Evolutionary conservation across 495 filamentous ascomycete genomes (phyloP).

Genomic region (Achaetomiella virescens): DNA sequence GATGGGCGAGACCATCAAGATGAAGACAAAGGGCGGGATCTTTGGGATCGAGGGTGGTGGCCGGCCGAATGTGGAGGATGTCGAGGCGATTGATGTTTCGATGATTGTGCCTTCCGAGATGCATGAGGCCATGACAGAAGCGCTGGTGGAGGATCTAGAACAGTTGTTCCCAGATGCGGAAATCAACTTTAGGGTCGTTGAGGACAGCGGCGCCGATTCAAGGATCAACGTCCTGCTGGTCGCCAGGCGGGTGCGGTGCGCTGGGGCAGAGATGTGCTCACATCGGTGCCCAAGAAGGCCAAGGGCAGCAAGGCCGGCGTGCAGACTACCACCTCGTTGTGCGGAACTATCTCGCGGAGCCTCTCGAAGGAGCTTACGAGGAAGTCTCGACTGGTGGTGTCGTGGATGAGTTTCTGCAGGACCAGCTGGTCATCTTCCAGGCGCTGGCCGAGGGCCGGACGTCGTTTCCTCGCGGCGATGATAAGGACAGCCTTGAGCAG

Average conservation of each 20-base stretch:
- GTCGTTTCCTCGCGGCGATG: constrained; percentile 26
- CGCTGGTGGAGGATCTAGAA: constrained; percentile 32
- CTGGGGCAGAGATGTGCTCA: constrained; percentile 62
- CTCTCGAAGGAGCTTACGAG: constrained; percentile 53
- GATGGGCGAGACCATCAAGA: constrained; percentile 38
- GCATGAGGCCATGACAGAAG: constrained; percentile 35
- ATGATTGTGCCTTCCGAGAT: constrained; percentile 46
- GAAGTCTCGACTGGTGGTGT: constrained; percentile 51
- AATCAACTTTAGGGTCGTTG: constrained; percentile 41
- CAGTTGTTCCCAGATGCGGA: constrained; percentile 42
- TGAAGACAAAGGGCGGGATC: constrained; percentile 28
- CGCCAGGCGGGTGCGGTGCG: constrained; percentile 54
- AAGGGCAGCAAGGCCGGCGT: constrained; percentile 13
- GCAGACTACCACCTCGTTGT: constrained; percentile 20
- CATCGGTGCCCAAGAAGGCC: constrained; percentile 41
- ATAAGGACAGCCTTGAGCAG: constrained; percentile 20
- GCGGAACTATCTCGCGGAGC: constrained; percentile 35
- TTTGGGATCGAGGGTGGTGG: neutral
- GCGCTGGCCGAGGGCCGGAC: constrained; percentile 57
- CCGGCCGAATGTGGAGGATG: constrained; percentile 13
- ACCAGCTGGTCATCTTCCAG: constrained; percentile 79
- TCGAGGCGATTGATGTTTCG: constrained; percentile 56
- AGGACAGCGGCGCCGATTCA: constrained; percentile 55
- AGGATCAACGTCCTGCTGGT: constrained; percentile 69
- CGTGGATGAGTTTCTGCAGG: constrained; percentile 68